Base-by-base conservation (phyloP, 129 eudicot species). In the Chrysanthemum makinoi region DNA sequence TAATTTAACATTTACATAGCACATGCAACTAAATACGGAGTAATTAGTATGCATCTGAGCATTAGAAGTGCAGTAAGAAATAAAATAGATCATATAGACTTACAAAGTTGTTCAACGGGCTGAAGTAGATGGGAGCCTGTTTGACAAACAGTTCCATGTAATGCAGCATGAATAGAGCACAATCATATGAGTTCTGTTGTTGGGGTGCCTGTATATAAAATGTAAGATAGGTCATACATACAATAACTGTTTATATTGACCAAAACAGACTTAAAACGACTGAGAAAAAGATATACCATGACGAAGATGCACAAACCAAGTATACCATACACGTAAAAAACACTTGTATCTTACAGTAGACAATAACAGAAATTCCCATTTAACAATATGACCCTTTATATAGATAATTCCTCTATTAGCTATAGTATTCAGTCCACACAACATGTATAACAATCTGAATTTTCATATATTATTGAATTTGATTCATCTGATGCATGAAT, bases 161-260 rank as follows among this genome's bases (percentile, higher is more conserved):
- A 58, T 89, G 89, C 17, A 89, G 96, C 86, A 89, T 77, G 68
- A 89, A 89, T 60, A 89, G 83, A 70, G 86, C 96, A 76, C 92
- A 89, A 79, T 89, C 96, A 75, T 72, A 89, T 12, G 76, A 86
- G 80, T 89, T 89, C 65, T 84, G 80, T 75, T 89, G 96, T 78
- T 86, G 92, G n/a, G 91, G 96, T 24, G 82, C 81, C 96, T 89
- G 85, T 80, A 63, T 43, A 56, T 39, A 51, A 39, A 44, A 30
- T 30, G 2, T 17, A 73, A 16, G 69, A 20, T 53, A 53, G 5
- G 63, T 16, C 26, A 62, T 49, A 48, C 50, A 48, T 47, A 13
- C 14, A 68, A 20, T 26, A 10, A 14, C 3, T 66, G 56, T 55
- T 53, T 12, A 55, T 64, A 70, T 70, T 35, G 46, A 39, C 14